Conservation (phyloP, 2,329 filamentous ascomycete genomes). For the Byssothecium circinans region DNA sequence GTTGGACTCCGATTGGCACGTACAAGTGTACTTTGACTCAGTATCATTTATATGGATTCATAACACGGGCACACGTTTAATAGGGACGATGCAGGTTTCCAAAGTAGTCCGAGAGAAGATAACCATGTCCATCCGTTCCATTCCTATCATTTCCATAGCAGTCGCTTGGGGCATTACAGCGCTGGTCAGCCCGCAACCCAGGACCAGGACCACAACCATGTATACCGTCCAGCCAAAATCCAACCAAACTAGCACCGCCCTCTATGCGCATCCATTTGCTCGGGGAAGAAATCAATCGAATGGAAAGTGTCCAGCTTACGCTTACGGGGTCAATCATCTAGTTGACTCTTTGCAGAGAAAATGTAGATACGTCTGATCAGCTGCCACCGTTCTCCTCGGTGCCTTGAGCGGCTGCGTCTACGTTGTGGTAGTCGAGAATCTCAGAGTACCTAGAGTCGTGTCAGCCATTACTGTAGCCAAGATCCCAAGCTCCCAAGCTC, state of each 20-base stretch:
- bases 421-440: conserved; percentile 97
- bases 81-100: conserved; percentile 1
- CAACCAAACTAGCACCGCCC: conserved; percentile 7
- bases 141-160: conserved; percentile 5
- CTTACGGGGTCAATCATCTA: conserved; percentile 7
- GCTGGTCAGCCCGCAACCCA: conserved; percentile 6
- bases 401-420: conserved; percentile 64
- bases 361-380: conserved; percentile 28
- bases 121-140: conserved; percentile 10
- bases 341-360: conserved; percentile 32
- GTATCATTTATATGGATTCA: not conserved
- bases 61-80: not conserved
- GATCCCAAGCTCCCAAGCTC: not conserved
- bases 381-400: conserved; percentile 37
- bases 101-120: not conserved
- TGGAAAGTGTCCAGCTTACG: conserved; percentile 17
- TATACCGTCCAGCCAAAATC: conserved; percentile 10
- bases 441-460: conserved; percentile 79
- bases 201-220: conserved; percentile 8
- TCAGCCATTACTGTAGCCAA: conserved; percentile 21
- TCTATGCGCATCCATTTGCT: conserved; percentile 11
- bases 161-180: not conserved
- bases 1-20: not conserved
- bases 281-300: conserved; percentile 10
- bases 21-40: not conserved